Percentiles rank a stretch among this genome's conserved stretches.
Conservation (phyloP, 768 basidiomycete species). For the Terana coerulea region DNA sequence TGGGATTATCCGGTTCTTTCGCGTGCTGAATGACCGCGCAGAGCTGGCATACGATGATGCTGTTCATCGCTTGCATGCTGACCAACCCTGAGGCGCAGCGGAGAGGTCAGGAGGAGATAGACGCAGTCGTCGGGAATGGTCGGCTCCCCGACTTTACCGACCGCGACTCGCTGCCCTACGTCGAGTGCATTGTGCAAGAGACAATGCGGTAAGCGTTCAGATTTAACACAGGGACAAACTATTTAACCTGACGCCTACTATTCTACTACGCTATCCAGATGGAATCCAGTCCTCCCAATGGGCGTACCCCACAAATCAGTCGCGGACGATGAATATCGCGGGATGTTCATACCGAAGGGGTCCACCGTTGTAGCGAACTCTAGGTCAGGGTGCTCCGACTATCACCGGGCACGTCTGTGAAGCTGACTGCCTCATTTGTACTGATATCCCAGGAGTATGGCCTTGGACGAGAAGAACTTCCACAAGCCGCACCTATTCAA, state of each 20-base stretch:
- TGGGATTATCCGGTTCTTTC: neutral
- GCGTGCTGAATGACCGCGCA: neutral
- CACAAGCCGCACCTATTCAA: constrained; percentile 27
- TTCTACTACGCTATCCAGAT: neutral
- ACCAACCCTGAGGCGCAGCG: constrained; percentile 14
- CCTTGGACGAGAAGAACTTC: constrained; percentile 29
- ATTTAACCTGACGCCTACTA: neutral
- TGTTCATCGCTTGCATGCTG: constrained; percentile 5
- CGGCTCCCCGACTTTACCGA: constrained; percentile 28
- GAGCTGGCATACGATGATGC: constrained; percentile 1
- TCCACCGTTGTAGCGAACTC: constrained; percentile 38
- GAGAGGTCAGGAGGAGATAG: constrained; percentile 26
- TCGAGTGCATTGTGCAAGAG: constrained; percentile 22
- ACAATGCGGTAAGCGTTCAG: constrained; percentile 1
- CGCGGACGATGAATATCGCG: constrained; percentile 38
- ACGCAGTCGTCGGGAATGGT: constrained; percentile 21
- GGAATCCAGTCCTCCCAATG: constrained; percentile 22
- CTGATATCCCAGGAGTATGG: neutral
- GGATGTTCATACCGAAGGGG: constrained; percentile 38
- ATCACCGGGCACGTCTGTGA: no score
- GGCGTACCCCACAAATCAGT: constrained; percentile 37
- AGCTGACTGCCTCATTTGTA: neutral
- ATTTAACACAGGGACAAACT: neutral
- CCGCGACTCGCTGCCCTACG: constrained; percentile 21
- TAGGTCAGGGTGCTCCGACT: constrained; percentile 32